Percentiles rank a stretch among this genome's conserved stretches.
Evolutionary conservation across 352 stramenopile genomes (phyloP).

Genomic region (Phytophthora citrophthora): DNA sequence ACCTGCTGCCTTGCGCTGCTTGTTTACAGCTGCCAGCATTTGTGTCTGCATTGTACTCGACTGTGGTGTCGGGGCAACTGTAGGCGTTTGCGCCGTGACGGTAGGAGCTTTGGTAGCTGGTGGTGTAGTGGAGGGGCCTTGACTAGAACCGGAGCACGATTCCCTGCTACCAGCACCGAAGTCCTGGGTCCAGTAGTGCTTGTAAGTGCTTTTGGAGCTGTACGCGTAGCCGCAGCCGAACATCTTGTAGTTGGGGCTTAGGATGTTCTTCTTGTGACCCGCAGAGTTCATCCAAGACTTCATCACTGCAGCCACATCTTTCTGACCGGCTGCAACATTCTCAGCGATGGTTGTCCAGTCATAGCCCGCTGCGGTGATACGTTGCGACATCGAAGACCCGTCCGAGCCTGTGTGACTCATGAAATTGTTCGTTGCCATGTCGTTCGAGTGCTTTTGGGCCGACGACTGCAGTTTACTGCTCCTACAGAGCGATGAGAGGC

Average conservation of each 20-base stretch:
- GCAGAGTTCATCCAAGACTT: constrained; percentile 62
- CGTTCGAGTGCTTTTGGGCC: constrained; percentile 38
- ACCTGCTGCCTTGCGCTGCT: constrained; percentile 37
- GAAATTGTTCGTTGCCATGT: constrained; percentile 51
- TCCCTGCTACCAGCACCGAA: constrained; percentile 40
- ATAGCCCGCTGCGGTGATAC: constrained; percentile 51
- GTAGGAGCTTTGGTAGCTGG: constrained; percentile 20
- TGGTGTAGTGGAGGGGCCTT: background rate
- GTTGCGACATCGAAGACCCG: constrained; percentile 47
- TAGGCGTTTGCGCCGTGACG: background rate
- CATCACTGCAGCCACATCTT: constrained; percentile 51
- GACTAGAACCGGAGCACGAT: constrained; percentile 17
- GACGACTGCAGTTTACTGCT: constrained; percentile 44
- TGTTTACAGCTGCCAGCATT: constrained; percentile 56
- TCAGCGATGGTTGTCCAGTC: constrained; percentile 56
- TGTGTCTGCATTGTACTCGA: constrained; percentile 23
- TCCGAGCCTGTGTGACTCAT: constrained; percentile 59
- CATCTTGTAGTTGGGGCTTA: constrained; percentile 35
- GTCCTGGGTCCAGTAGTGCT: constrained; percentile 65
- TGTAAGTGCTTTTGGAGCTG: constrained; percentile 37
- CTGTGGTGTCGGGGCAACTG: background rate
- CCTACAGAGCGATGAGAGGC: constrained; percentile 40
- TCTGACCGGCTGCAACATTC: constrained; percentile 62
- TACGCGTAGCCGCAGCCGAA: constrained; percentile 42
- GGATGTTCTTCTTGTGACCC: constrained; percentile 53